Evolutionary conservation across 176 grass and related monocot genomes (phyloP), one percentile per base, ranked within the genome.

Genomic region (Pontederia crassipes): DNA sequence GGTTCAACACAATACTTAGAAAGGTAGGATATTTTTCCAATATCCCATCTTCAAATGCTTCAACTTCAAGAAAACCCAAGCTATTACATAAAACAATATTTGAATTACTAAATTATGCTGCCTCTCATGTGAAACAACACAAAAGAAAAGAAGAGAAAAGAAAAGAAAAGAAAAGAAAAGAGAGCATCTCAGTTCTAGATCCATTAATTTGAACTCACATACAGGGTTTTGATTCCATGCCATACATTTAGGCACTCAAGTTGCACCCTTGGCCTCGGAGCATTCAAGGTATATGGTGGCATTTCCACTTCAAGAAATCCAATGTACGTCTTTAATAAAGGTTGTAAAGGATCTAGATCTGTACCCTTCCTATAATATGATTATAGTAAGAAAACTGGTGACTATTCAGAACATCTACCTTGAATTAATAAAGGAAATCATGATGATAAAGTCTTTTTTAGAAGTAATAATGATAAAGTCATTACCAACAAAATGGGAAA

Each of bases 141-240:
- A 24, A 24, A 24, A 24, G 20, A 24, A 24, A 24, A 24, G 20
- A 24, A 24, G 20, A 24, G 20, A 24, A 24, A 24, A 65, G 66
- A 56, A 53, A 62, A 62, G 24, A 11, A 28, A 45, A 60, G 35
- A 63, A 45, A 76, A 13, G 57, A 17, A 50, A 66, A 59, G 55
- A 71, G 8, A 54, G 54, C 16, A 24, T 11, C 16, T 49, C 15
- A 78, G 49, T 8, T 64, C 35, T 13, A 52, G 9, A 72, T 35
- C 32, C 13, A 49, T 58, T 28, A 18, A 78, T 69, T 75, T 64
- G 77, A 67, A 88, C 63, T 80, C 78, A 85, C 92, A 85, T 97
- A 97, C 92, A 97, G 61, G 90, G 92, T 87, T 80, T 97, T 97
- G 80, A 97, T 88, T 82, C 92, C 92, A 73, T 90, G 87, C 92